Conservation (phyloP, 108 stramenopile genomes). For the Schizochytrium sp. region DNA sequence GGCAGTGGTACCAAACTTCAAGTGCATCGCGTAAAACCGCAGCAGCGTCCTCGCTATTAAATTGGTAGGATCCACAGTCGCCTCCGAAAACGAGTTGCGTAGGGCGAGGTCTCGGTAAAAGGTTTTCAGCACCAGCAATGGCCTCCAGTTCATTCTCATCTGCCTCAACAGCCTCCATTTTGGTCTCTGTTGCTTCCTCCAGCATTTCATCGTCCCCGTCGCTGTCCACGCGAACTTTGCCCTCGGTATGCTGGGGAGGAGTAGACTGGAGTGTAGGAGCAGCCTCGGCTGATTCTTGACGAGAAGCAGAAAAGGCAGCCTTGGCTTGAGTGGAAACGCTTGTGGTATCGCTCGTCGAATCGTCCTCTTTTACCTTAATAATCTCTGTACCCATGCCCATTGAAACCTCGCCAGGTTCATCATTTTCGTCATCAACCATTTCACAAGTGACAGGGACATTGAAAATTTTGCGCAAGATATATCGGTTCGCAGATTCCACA, state of each 20-base stretch:
- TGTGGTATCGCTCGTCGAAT: neutral
- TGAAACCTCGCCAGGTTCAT: neutral
- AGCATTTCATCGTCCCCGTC: neutral
- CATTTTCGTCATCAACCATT: neutral
- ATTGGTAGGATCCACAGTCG: slow-evolving; percentile 39
- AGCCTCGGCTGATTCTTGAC: no score
- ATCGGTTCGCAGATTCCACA: neutral
- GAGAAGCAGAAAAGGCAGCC: no score
- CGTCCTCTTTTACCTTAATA: neutral
- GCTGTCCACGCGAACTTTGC: no score
- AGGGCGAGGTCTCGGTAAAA: neutral
- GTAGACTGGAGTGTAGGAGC: no score
- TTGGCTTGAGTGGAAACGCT: neutral
- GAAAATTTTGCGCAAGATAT: slow-evolving; percentile 47
- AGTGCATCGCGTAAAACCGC: slow-evolving; percentile 2
- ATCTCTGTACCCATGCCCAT: neutral
- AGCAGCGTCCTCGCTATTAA: slow-evolving; percentile 29
- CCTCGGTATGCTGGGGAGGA: no score
- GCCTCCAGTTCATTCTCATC: neutral
- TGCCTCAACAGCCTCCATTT: neutral
- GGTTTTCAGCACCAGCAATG: neutral
- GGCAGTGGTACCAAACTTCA: neutral
- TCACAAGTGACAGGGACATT: neutral
- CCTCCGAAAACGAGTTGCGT: neutral
- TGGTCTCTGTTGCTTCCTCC: neutral